A percentile compares a stretch with the other conserved stretches of the same genome.
Conservation (phyloP, 78 protist genomes). For the Guillardia theta region DNA sequence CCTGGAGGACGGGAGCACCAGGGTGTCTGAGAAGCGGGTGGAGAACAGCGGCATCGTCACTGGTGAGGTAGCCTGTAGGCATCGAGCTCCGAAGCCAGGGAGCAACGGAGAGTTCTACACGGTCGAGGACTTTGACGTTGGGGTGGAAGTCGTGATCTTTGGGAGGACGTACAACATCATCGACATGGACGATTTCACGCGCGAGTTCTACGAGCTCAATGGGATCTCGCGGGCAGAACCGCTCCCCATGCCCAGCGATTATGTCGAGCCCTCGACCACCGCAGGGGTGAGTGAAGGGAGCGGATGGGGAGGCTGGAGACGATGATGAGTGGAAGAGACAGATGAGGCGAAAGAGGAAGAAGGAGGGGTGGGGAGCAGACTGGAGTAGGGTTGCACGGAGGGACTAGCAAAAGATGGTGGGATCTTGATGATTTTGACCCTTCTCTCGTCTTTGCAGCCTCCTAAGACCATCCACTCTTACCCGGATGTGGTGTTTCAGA, state of each 20-base stretch:
- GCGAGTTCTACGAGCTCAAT: constrained; percentile 1
- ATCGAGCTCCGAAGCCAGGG: neutral
- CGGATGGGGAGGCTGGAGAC: too few species aligned
- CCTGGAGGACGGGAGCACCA: neutral
- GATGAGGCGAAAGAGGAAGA: too few species aligned
- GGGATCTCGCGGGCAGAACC: neutral
- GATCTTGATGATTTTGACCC: too few species aligned
- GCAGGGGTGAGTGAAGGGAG: too few species aligned
- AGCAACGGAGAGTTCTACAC: neutral
- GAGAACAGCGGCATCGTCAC: constrained; percentile 32
- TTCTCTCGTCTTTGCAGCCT: neutral
- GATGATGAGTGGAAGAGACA: too few species aligned
- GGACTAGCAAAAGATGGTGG: too few species aligned
- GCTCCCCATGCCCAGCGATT: neutral
- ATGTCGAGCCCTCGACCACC: neutral
- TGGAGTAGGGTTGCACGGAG: too few species aligned
- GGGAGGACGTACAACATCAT: neutral
- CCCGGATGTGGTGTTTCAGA: constrained; percentile 12
- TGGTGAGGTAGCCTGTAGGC: neutral
- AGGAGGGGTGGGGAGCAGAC: too few species aligned
- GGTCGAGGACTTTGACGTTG: neutral
- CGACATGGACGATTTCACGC: constrained; percentile 14
- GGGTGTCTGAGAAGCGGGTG: neutral
- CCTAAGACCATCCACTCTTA: neutral
- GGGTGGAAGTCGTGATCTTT: neutral